Base-by-base conservation (phyloP, 768 basidiomycete genomes). In the Suillus paluster region DNA sequence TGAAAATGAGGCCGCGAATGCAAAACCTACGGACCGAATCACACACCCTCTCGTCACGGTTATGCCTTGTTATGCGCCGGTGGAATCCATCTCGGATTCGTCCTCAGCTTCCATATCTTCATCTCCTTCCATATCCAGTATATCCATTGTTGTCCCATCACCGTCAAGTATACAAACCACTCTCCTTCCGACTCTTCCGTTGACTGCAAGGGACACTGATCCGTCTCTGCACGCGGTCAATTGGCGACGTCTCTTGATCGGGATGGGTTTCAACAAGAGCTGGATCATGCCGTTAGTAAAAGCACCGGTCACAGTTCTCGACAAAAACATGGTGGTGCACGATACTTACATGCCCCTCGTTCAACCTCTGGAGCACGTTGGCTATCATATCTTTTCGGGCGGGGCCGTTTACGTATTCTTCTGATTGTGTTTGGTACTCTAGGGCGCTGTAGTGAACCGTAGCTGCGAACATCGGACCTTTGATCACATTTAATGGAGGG, bases 121-220 rank as follows among this genome's bases (percentile, higher is more conserved):
- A 64, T 87, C 86, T 59, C 82, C 88, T 79, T 91, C 92, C 77
- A 94, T 79, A 80, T 94, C 92, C 68, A 92, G 78, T 49, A 88
- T 81, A 77, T 94, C 90, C 81, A 94, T 71, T 61, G 75, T 78
- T 64, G 78, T 81, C 65, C 90, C 91, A 58, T 80, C 79, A 61
- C 74, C 77, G 72, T 90, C 90, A 71, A 93, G 73, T 60, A 92
- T 83, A 73, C 92, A 91, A 7, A 86, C 90, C 57, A 93, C 87
- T 68, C 90, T 80, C 69, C 92, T 86, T 59, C 90, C 90, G 10
- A 75, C 78, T 72, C 88, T 80, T 65, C 92, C 92, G 71, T 94
- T 94, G 71, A 92, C 80, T 57, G 89, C 86, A 68, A 93, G 75
- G 57, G 80, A 82, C 60, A 86, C 83, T 30, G 74, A 75, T 63